phyloP scores from a whole-genome alignment of 306 rosid species.

The Cucurbita moschata region DNA sequence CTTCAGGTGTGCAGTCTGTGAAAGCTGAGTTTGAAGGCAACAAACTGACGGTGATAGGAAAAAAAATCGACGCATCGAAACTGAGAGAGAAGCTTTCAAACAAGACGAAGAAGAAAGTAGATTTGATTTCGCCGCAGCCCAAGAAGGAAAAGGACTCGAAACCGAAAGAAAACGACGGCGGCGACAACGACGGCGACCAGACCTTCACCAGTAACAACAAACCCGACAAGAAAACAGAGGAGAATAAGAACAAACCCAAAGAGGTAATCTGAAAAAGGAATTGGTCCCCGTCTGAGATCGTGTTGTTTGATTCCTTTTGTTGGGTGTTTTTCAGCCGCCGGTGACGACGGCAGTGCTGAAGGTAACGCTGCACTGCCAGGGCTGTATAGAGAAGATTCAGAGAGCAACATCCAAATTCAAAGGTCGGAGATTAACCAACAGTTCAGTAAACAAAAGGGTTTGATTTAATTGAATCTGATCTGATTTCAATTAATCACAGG shows the following conservation, averaged over 20 bases:
- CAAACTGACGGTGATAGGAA: slow-evolving; percentile 45
- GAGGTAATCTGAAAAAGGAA: slow-evolving; percentile 24
- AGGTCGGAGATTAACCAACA: slow-evolving; percentile 19
- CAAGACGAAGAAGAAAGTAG: slow-evolving; percentile 49
- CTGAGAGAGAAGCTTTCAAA: slow-evolving; percentile 26
- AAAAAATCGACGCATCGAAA: slow-evolving; percentile 31
- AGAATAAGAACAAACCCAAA: slow-evolving; percentile 32
- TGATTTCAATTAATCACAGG: slow-evolving; percentile 17
- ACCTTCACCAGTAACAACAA: background rate
- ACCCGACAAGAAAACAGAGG: slow-evolving; percentile 19
- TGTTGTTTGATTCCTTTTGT: background rate
- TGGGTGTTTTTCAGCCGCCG: slow-evolving; percentile 23
- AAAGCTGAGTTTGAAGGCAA: slow-evolving; percentile 26
- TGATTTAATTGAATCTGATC: background rate
- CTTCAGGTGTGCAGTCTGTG: slow-evolving; percentile 34
- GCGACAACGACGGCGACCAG: background rate
- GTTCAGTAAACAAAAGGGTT: background rate
- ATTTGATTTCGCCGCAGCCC: slow-evolving; percentile 35
- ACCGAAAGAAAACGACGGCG: slow-evolving; percentile 8
- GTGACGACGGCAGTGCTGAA: slow-evolving; percentile 51
- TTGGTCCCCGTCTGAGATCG: background rate
- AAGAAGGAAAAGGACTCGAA: slow-evolving; percentile 34
- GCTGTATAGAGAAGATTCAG: slow-evolving; percentile 39
- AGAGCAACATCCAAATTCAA: slow-evolving; percentile 23
- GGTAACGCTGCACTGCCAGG: slow-evolving; percentile 51